Base-by-base conservation (phyloP, 75 land plant genomes). In the Sequoiadendron giganteum region DNA sequence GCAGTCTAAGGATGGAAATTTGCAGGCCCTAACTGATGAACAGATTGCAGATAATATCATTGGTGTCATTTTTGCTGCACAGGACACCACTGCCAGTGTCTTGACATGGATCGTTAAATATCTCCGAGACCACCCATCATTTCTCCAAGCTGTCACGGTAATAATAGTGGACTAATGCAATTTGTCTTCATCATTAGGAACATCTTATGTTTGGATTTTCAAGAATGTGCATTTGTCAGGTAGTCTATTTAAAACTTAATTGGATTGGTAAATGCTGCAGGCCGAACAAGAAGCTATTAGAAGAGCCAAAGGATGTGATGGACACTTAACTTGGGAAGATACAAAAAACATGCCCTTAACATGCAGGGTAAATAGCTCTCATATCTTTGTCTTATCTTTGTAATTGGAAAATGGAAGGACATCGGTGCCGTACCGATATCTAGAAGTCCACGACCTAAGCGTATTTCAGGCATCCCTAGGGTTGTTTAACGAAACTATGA, bases 21-120 rank as follows among this genome's bases (percentile, higher is more conserved):
- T 14, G 25, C 42, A 70, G 81, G 91, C 90, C 76, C 93, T 97
- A 75, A 94, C 96, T 30, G 95, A 97, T 42, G 92, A 94, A 7
- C 99, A 97, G 89, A 95, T 97, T 32, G 99, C 93, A 16, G 99
- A 97, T 86, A 97, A 97, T 92, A 89, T 97, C 65, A 96, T 97
- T 32, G 99, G 99, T 2, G 94, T 97, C 65, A 95, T 97, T 39
- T 96, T 97, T 85, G 97, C 97, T 1, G 95, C 99, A n/a, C 92
- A 95, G 2, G 98, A 97, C 90, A 97, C 98, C 47, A 97, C 98
- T 5, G 98, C 98, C 43, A 94, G 96, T 79, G 97, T 95, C 3
- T 90, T 97, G 43, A 97, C 98, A 8, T 97, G 98, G 98, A 87
- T 97, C 42, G 38, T 58, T 58, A 58, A 58, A 58, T 58, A 58